phyloP scores from a whole-genome alignment of 495 filamentous ascomycete genomes.

The Schizothecium vesticola region DNA sequence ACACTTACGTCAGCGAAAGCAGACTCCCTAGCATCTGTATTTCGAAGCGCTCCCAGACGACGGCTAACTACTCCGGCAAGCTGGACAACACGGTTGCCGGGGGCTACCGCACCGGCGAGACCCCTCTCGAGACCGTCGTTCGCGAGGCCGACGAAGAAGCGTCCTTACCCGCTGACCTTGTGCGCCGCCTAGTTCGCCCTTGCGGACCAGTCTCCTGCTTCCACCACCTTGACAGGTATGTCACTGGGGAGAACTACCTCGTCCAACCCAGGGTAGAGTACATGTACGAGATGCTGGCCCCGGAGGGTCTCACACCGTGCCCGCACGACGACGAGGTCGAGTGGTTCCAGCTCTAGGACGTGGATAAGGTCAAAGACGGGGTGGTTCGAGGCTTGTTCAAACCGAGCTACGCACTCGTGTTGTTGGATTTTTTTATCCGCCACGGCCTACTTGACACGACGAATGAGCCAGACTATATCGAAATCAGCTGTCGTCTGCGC shows the following conservation, averaged over 20 bases:
- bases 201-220: conserved; percentile 41
- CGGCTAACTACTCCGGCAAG: conserved; percentile 48
- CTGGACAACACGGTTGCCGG: conserved; percentile 55
- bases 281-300: conserved; percentile 46
- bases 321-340: conserved; percentile 52
- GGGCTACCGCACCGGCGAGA: conserved; percentile 39
- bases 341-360: conserved; percentile 42
- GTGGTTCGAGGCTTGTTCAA: conserved; percentile 49
- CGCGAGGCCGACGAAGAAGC: conserved; percentile 54
- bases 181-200: conserved; percentile 25
- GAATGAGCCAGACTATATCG: conserved; percentile 45
- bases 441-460: conserved; percentile 49
- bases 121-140: conserved; percentile 46
- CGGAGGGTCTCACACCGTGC: conserved; percentile 29
- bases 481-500: conserved; percentile 46
- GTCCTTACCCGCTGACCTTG: conserved; percentile 32
- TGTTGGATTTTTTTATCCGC: conserved; percentile 51
- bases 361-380: conserved; percentile 42
- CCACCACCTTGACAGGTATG: conserved; percentile 25
- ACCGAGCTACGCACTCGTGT: conserved; percentile 43
- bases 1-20: conserved; percentile 20
- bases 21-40: conserved; percentile 47
- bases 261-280: conserved; percentile 44
- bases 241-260: conserved; percentile 50
- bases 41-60: conserved; percentile 36